Conservation (phyloP, 1,284 basidiomycete species). For the Cryptococcus hybrid region DNA sequence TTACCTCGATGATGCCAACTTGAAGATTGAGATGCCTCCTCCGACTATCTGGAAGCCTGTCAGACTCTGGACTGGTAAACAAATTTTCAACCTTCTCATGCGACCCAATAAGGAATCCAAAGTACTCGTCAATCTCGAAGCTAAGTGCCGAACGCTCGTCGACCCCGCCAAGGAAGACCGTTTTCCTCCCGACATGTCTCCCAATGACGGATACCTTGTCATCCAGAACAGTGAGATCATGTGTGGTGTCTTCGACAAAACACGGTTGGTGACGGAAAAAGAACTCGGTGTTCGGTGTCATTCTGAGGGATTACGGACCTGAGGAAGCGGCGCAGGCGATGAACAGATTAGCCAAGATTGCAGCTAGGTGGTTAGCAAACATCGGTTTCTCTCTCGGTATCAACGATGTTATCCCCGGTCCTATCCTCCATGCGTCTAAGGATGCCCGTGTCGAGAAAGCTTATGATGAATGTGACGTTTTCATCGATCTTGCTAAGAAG, state of each 20-base stretch:
- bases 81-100: constrained; percentile 96
- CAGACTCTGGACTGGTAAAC: constrained; percentile 97
- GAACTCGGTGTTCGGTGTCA: constrained; percentile 98
- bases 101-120: constrained; percentile 82
- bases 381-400: constrained; percentile 98
- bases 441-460: constrained; percentile 84
- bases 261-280: constrained; percentile 97
- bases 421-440: constrained; percentile 74
- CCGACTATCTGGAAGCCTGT: constrained; percentile 93
- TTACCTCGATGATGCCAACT: constrained; percentile 86
- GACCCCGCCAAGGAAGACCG: constrained; percentile 61
- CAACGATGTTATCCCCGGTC: constrained; percentile 97
- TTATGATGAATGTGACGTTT: constrained; percentile 80
- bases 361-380: constrained; percentile 94
- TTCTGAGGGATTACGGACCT: constrained; percentile 94
- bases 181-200: constrained; percentile 75
- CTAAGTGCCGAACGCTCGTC: constrained; percentile 90
- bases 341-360: constrained; percentile 94
- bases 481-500: constrained; percentile 86
- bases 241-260: constrained; percentile 99
- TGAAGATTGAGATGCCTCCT: constrained; percentile 93
- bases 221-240: constrained; percentile 98
- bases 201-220: constrained; percentile 98
- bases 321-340: constrained; percentile 94
- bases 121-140: constrained; percentile 92